These are phyloP conservation scores for Claviceps fusiformis DNA, from an alignment of 2,329 filamentous ascomycete species.

Conservation along the genomic window DNA sequence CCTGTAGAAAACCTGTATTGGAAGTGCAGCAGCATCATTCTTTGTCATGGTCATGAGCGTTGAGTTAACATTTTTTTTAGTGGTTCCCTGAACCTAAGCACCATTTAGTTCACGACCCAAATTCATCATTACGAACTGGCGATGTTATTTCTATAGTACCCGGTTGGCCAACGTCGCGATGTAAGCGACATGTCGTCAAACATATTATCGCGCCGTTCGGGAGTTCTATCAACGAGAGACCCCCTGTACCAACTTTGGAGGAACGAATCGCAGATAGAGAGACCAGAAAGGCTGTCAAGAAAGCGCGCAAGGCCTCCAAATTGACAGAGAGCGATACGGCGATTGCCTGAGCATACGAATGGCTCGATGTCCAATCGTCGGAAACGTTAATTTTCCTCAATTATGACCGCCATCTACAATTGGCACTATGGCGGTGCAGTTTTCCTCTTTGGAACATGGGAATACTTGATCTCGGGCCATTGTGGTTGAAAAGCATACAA, in stretches of 20 bases:
- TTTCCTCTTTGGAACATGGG: neutral
- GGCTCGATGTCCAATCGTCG: neutral
- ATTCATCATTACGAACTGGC: conserved; percentile 56
- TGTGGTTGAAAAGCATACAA: neutral
- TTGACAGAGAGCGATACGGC: conserved; percentile 12
- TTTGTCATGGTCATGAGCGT: neutral
- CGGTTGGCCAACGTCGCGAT: conserved; percentile 50
- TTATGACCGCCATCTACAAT: neutral
- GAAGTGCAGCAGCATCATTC: neutral
- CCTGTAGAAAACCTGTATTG: neutral
- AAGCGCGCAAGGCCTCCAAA: conserved; percentile 32
- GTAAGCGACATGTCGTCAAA: conserved; percentile 62
- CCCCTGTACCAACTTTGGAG: conserved; percentile 49
- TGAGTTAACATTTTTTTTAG: conserved; percentile 15
- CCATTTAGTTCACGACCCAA: conserved; percentile 67
- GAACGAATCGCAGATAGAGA: conserved; percentile 45
- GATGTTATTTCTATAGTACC: conserved; percentile 61
- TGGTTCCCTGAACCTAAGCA: conserved; percentile 49
- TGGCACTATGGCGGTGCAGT: no score
- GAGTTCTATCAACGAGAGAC: conserved; percentile 46
- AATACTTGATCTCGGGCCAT: neutral
- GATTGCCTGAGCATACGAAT: neutral
- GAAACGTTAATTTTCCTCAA: neutral
- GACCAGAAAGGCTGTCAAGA: conserved; percentile 41
- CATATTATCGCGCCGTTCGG: conserved; percentile 60